A percentile compares a stretch with the other conserved stretches of the same genome.
Evolutionary conservation across 495 filamentous ascomycete species (phyloP).

Genomic region (Penicillium desertorum): DNA sequence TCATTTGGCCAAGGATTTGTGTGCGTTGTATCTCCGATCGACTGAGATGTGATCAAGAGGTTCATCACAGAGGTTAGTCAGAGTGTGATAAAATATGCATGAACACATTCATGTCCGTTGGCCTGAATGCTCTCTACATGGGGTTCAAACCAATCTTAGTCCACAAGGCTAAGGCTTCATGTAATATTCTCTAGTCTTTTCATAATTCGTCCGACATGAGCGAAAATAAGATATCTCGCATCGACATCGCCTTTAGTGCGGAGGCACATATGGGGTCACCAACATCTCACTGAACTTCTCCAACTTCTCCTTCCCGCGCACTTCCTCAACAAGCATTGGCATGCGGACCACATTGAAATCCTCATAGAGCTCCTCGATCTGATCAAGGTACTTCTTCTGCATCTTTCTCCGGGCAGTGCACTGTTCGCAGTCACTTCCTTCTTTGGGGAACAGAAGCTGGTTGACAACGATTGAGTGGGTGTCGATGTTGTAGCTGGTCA

Average conservation of each 20-base stretch:
- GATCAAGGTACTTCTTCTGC: constrained; percentile 99
- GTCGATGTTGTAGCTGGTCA: constrained; percentile 90
- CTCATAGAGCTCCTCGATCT: constrained; percentile 98
- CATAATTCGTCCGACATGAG: constrained; percentile 45
- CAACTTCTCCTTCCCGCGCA: constrained; percentile 89
- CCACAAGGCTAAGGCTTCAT: constrained; percentile 22
- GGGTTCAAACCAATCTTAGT: neutral
- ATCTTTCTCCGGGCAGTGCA: constrained; percentile 94
- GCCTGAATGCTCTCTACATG: neutral
- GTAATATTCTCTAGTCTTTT: constrained; percentile 50
- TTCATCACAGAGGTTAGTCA: neutral
- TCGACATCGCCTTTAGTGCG: constrained; percentile 8
- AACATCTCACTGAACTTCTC: constrained; percentile 59
- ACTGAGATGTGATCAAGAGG: neutral
- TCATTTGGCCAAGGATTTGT: neutral
- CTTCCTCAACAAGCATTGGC: constrained; percentile 92
- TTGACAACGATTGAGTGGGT: constrained; percentile 98
- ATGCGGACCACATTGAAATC: constrained; percentile 99
- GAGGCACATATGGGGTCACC: constrained; percentile 11
- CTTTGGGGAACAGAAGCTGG: constrained; percentile 90
- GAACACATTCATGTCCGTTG: neutral
- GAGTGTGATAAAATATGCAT: neutral
- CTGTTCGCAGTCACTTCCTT: constrained; percentile 85
- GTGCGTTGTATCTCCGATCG: constrained; percentile 3
- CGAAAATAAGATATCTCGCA: constrained; percentile 20